Base-by-base conservation (phyloP, 2,329 filamentous ascomycete species). In the Arthrocladium fulminans region DNA sequence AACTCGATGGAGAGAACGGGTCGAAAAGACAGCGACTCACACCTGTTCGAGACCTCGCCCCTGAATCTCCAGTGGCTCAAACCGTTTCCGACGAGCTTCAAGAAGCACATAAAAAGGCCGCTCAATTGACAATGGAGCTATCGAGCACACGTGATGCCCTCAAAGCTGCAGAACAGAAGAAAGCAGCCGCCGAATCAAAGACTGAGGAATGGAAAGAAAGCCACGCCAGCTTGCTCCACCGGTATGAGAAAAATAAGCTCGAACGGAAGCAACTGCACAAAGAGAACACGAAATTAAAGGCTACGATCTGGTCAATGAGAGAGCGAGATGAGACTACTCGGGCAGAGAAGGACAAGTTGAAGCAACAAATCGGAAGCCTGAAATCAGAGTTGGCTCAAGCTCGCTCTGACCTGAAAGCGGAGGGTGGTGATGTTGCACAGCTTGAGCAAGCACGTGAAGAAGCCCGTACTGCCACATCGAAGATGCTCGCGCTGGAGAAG, bases 391-490 rank as follows among this genome's bases (percentile, higher is more conserved):
- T 73, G 3, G 61, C 65, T n/a, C 58, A 63, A 32, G 60, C 64
- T n/a, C 62, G 69, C 20, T 58, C 63, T 38, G 61, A 61, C 17
- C 56, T 72, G 27, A 70, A 69, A 57, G 53, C 57, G 10, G 65
- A 64, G 3, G 57, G 49, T 13, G 57, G 52, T 25, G 69, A 67
- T 7, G 60, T 59, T n/a, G 53, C 62, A n/a, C 64, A 65, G 10
- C 49, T 72, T 3, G 69, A 72, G 56, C 54, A 51, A 8, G 64
- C 65, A 2, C 63, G 62, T 17, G 67, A 69, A 52, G 64, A 71
- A 50, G 49, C 55, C n/a, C 52, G 54, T 10, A 51, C 23, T 8
- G 48, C 53, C 2, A 35, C 39, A 17, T 48, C 51, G 3, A 54
- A 54, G 32, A 62, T 64, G 32, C 63, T 63, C 2, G 59, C 61